phyloP scores from a whole-genome alignment of 129 eudicot genomes.

The Lonicera japonica region DNA sequence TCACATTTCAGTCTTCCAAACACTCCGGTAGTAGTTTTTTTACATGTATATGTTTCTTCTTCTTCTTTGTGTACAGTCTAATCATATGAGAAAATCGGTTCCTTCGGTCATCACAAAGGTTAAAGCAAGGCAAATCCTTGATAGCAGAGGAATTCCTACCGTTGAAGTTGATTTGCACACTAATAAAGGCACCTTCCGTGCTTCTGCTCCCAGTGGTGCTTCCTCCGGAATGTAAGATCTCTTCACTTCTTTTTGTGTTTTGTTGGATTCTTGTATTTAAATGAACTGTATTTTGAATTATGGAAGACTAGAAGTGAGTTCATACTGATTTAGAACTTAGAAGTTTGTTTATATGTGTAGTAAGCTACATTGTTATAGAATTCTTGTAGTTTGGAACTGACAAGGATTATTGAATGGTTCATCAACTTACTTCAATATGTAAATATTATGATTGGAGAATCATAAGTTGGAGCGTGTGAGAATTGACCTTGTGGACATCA shows the following conservation, averaged over 20 bases:
- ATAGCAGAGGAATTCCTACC: constrained; percentile 95
- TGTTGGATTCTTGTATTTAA: not conserved
- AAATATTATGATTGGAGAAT: too few relatives aligned
- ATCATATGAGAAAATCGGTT: constrained; percentile 90
- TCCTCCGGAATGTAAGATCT: constrained; percentile 76
- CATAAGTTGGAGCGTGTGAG: too few relatives aligned
- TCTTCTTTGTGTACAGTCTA: constrained; percentile 37
- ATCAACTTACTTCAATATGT: too few relatives aligned
- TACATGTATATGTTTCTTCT: not conserved
- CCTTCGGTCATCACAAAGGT: constrained; percentile 87
- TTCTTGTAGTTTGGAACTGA: not conserved
- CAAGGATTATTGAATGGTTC: not conserved
- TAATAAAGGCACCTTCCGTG: constrained; percentile 87
- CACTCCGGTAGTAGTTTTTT: not conserved
- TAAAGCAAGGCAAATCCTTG: constrained; percentile 83
- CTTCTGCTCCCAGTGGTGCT: constrained; percentile 82
- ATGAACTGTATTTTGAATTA: too few relatives aligned
- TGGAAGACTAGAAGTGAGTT: not conserved
- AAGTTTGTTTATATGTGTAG: too few relatives aligned
- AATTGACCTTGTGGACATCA: too few relatives aligned
- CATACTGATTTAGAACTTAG: not conserved
- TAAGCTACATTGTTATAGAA: not conserved
- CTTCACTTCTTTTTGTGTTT: too few relatives aligned
- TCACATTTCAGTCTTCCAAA: too few relatives aligned
- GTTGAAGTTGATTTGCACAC: constrained; percentile 89